Percentiles rank a stretch among this genome's conserved stretches.
Conservation (phyloP, 371 early-diverging fungal species). For the Mucor racemosus region DNA sequence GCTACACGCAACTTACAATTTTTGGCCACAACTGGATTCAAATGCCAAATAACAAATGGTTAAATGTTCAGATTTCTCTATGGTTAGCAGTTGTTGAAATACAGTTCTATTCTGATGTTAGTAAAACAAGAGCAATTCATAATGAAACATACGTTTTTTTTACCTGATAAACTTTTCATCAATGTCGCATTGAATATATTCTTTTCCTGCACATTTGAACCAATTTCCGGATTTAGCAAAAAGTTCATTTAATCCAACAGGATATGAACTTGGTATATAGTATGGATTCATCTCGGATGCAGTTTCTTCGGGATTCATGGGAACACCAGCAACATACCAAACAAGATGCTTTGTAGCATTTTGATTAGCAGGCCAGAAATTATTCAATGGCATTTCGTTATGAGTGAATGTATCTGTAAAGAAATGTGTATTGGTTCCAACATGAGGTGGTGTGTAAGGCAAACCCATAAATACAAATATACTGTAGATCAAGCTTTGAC, state of each 20-base stretch:
- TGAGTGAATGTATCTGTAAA: conserved; percentile 63
- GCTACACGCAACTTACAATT: conserved; percentile 30
- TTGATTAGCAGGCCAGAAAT: conserved; percentile 39
- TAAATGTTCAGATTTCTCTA: conserved; percentile 41
- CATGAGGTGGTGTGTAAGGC: conserved; percentile 56
- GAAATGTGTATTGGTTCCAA: conserved; percentile 56
- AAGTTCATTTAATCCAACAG: conserved; percentile 47
- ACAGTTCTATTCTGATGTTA: conserved; percentile 39
- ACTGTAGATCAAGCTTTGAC: conserved; percentile 51
- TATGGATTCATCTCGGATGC: conserved; percentile 28
- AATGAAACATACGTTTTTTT: neutral
- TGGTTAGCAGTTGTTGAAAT: conserved; percentile 42
- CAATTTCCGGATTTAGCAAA: conserved; percentile 45
- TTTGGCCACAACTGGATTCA: conserved; percentile 46
- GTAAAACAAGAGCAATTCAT: conserved; percentile 24
- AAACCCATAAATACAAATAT: conserved; percentile 61
- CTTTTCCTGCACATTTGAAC: conserved; percentile 39
- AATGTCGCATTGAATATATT: conserved; percentile 21
- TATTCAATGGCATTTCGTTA: conserved; percentile 43
- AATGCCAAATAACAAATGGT: conserved; percentile 51
- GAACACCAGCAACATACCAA: conserved; percentile 44
- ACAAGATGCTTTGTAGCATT: conserved; percentile 21
- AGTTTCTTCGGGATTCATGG: conserved; percentile 50
- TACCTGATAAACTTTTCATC: conserved; percentile 59
- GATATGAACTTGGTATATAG: conserved; percentile 56